phyloP scores from a whole-genome alignment of 1,139 yeast species.

The Hemisphaericaspora subhashii region DNA sequence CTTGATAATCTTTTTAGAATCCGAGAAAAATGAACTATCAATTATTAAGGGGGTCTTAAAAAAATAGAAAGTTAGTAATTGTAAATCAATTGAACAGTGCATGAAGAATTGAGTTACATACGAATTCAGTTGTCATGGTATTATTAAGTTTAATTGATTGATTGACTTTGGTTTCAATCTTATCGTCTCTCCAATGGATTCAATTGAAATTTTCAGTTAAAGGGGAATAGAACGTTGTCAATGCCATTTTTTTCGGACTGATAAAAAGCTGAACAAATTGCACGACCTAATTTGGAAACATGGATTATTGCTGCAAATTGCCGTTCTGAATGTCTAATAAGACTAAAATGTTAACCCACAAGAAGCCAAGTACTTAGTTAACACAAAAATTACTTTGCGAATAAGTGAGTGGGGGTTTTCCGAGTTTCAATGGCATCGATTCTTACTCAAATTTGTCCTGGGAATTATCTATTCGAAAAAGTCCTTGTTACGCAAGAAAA shows the following conservation, averaged over 20 bases:
- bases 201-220: too few relatives aligned
- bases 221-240: neutral
- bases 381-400: too few relatives aligned
- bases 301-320: neutral
- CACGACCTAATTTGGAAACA: neutral
- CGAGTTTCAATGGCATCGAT: too few relatives aligned
- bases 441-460: too few relatives aligned
- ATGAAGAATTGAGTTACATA: conserved; percentile 6
- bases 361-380: neutral
- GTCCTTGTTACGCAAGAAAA: too few relatives aligned
- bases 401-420: too few relatives aligned
- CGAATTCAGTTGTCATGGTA: conserved; percentile 11
- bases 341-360: too few relatives aligned
- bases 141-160: neutral
- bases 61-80: conserved; percentile 11
- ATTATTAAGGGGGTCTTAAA: conserved; percentile 33
- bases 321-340: too few relatives aligned
- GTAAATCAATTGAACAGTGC: neutral
- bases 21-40: conserved; percentile 71
- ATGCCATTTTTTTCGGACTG: neutral
- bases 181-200: neutral
- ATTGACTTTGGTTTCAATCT: neutral
- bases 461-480: too few relatives aligned
- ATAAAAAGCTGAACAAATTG: neutral
- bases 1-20: conserved; percentile 70